Conservation (phyloP, 129 eudicot species). For the Centaurea solstitialis region DNA sequence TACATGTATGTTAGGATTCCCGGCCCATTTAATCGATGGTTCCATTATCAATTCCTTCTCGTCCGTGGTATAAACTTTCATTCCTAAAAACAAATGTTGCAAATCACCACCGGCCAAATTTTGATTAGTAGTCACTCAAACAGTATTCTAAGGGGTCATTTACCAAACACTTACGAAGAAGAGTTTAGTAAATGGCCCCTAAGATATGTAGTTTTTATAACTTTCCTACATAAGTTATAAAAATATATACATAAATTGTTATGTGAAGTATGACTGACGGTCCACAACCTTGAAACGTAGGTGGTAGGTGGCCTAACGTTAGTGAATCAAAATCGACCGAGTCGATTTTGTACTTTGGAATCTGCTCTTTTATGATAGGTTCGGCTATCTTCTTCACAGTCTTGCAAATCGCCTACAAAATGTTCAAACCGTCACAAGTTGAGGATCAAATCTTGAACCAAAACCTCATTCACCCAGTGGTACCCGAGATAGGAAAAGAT, state of each 20-base stretch:
- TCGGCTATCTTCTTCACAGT: slow-evolving; percentile 71
- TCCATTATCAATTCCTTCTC: slow-evolving; percentile 95
- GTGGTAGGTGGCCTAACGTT: slow-evolving; percentile 87
- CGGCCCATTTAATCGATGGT: slow-evolving; percentile 86
- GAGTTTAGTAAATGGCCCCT: too few species aligned
- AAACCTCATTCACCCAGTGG: not conserved
- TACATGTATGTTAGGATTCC: slow-evolving; percentile 75
- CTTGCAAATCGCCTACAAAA: slow-evolving; percentile 82
- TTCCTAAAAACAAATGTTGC: slow-evolving; percentile 46
- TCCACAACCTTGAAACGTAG: slow-evolving; percentile 84
- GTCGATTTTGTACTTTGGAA: slow-evolving; percentile 88
- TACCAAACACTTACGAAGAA: too few species aligned
- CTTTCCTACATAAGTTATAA: not conserved
- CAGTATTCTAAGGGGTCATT: not conserved
- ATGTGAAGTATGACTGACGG: not conserved
- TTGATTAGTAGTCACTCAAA: not conserved
- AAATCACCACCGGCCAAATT: not conserved
- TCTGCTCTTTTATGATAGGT: slow-evolving; percentile 92
- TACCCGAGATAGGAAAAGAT: not conserved
- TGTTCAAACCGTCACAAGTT: slow-evolving; percentile 17
- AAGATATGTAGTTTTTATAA: too few species aligned
- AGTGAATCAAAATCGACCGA: slow-evolving; percentile 82
- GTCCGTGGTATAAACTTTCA: slow-evolving; percentile 82
- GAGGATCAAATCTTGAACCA: not conserved
- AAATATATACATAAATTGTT: not conserved